Conservation (phyloP, 2,329 filamentous ascomycete genomes). For the Beauveria pseudobassiana region DNA sequence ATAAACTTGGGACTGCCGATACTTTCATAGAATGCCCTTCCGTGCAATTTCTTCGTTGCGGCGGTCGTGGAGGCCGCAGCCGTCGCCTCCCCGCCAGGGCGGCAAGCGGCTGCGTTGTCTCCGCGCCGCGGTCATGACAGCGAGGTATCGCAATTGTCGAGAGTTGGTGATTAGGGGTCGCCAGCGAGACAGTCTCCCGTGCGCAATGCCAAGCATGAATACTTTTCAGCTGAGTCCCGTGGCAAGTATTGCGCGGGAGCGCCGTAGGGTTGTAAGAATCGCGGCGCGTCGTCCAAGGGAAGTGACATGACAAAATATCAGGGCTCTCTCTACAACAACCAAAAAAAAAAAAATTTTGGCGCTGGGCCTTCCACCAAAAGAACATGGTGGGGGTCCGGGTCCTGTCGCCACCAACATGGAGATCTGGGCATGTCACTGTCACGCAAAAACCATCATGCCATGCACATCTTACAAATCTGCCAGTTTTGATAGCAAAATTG, state of each 20-base stretch:
- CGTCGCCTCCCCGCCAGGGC: not conserved
- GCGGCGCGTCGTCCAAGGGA: not conserved
- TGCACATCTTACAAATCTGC: not conserved
- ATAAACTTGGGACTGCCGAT: conserved; percentile 87
- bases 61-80: conserved; percentile 15
- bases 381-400: not conserved
- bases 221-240: not conserved
- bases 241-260: too few species aligned
- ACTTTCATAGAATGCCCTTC: conserved; percentile 88
- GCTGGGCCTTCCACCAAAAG: too few species aligned
- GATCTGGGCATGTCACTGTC: not conserved
- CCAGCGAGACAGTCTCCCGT: not conserved
- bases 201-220: not conserved
- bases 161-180: not conserved
- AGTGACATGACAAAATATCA: not conserved
- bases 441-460: too few species aligned
- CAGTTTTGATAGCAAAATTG: not conserved
- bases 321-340: not conserved
- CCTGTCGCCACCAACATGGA: too few species aligned
- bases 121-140: conserved; percentile 24
- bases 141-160: conserved; percentile 11
- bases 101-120: not conserved
- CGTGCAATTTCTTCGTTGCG: conserved; percentile 57
- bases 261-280: not conserved
- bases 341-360: not conserved